These are phyloP conservation scores for Nothophytophthora sp. DNA, from an alignment of 352 stramenopile genomes.

Conservation along the genomic window DNA sequence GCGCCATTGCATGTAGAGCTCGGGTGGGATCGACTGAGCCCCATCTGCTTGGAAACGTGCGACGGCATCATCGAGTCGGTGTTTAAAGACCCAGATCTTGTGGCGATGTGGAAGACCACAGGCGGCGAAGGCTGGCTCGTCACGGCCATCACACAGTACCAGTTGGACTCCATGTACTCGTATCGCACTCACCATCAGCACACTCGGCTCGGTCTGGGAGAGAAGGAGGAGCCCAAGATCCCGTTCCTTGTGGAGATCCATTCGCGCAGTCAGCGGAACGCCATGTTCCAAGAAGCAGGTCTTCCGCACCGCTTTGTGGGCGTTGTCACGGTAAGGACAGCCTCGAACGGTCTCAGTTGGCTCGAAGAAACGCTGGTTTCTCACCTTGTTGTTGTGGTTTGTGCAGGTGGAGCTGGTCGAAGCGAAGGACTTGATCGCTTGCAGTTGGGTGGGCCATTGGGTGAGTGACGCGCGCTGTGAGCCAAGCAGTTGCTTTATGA, in stretches of 20 bases:
- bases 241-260: constrained; percentile 69
- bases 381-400: constrained; percentile 1
- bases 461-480: constrained; percentile 19
- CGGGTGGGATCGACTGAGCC: constrained; percentile 72
- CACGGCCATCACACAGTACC: constrained; percentile 78
- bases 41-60: constrained; percentile 61
- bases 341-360: background rate
- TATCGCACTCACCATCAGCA: constrained; percentile 42
- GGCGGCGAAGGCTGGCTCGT: constrained; percentile 82
- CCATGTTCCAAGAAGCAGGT: constrained; percentile 75
- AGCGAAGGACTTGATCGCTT: constrained; percentile 69
- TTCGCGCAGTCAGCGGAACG: constrained; percentile 74
- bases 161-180: constrained; percentile 67
- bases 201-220: constrained; percentile 35
- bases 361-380: no score
- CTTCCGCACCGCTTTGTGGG: constrained; percentile 78
- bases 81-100: constrained; percentile 66
- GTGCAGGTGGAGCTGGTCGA: constrained; percentile 62
- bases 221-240: constrained; percentile 40
- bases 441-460: constrained; percentile 64
- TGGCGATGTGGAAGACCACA: constrained; percentile 73
- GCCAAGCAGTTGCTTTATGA: background rate
- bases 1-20: constrained; percentile 64
- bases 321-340: constrained; percentile 45
- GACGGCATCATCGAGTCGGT: constrained; percentile 62